phyloP scores from a whole-genome alignment of 768 basidiomycete species.

The Xerocomellus intermedius region DNA sequence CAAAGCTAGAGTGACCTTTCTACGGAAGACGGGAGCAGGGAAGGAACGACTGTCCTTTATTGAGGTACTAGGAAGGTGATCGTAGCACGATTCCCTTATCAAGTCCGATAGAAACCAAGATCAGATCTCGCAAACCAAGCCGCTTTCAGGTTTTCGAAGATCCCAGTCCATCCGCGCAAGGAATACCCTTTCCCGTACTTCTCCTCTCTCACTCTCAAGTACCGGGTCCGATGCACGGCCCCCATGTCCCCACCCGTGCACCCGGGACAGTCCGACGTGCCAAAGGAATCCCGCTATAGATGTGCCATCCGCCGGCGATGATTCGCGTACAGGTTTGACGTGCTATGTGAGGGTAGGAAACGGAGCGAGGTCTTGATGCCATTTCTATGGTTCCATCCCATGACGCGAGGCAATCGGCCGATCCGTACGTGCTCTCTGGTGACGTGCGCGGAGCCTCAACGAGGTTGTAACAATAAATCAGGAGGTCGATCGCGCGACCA shows the following conservation, averaged over 20 bases:
- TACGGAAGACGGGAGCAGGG: not conserved
- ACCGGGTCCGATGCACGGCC: not conserved
- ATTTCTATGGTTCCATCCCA: not conserved
- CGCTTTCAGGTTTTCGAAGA: not conserved
- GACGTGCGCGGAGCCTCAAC: not conserved
- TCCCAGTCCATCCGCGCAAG: not conserved
- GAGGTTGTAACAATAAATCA: not conserved
- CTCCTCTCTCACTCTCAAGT: not conserved
- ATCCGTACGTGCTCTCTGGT: not conserved
- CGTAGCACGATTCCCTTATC: not conserved
- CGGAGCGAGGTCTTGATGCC: too few species aligned
- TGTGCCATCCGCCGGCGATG: too few species aligned
- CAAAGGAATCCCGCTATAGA: not conserved
- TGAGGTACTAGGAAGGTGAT: not conserved
- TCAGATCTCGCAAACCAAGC: not conserved
- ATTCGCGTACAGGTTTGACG: too few species aligned
- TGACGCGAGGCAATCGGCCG: not conserved
- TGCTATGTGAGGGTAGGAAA: not conserved
- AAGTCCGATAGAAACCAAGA: not conserved
- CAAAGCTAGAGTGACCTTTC: not conserved
- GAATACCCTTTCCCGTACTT: not conserved
- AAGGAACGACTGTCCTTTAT: not conserved
- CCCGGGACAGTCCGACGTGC: not conserved
- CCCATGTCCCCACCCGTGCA: not conserved
- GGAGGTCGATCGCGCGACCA: too few species aligned